These are phyloP conservation scores for Nemania sp. DNA, from an alignment of 2,329 filamentous ascomycete genomes.

Conservation along the genomic window DNA sequence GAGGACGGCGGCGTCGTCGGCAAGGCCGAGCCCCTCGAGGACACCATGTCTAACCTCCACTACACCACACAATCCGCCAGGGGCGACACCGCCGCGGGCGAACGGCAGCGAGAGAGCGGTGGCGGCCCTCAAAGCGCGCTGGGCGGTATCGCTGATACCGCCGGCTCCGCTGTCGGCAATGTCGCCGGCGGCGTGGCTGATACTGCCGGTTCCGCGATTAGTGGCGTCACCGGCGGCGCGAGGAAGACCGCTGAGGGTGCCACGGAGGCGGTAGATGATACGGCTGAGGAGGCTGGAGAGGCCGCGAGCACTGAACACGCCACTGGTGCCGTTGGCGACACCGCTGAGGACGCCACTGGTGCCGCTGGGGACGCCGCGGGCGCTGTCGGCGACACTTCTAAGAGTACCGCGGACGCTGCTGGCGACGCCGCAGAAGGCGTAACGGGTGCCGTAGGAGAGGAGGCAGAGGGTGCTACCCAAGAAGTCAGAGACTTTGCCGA, in stretches of 20 bases:
- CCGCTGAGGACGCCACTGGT: conserved; percentile 32
- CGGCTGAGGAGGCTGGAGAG: conserved; percentile 22
- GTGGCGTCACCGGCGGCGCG: conserved; percentile 31
- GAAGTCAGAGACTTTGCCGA: conserved; percentile 27
- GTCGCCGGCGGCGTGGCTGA: conserved; percentile 33
- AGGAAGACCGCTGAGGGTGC: conserved; percentile 32
- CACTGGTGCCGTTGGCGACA: conserved; percentile 32
- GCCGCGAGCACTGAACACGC: background rate
- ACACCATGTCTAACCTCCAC: conserved; percentile 39
- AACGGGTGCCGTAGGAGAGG: conserved; percentile 30
- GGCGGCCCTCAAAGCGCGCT: conserved; percentile 31
- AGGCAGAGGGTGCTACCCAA: conserved; percentile 25
- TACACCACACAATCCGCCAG: conserved; percentile 38
- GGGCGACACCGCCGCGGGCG: conserved; percentile 4
- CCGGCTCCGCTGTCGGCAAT: conserved; percentile 25
- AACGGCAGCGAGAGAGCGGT: conserved; percentile 6
- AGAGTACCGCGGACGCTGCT: conserved; percentile 29
- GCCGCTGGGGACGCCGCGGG: conserved; percentile 34
- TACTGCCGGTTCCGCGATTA: conserved; percentile 17
- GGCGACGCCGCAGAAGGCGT: conserved; percentile 33
- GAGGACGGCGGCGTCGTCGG: conserved; percentile 40
- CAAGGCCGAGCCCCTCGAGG: conserved; percentile 42
- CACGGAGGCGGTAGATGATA: conserved; percentile 32
- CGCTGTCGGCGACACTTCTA: conserved; percentile 31
- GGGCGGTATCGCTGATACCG: conserved; percentile 33